Base-by-base conservation (phyloP, 305 asterid genomes). In the Withania somnifera region DNA sequence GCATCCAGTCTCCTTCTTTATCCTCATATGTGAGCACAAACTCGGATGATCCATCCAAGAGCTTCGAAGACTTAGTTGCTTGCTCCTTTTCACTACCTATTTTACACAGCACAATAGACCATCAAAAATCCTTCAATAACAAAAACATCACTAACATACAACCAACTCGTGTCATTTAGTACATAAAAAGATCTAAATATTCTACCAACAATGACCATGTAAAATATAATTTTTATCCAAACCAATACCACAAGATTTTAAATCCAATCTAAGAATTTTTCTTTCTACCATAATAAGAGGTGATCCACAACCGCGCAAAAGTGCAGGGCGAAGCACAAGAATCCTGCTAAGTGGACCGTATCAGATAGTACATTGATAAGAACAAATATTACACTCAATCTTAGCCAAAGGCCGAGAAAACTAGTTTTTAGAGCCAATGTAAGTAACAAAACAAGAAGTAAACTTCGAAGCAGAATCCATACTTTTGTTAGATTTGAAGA, bases 1-100 rank as follows among this genome's bases (percentile, higher is more conserved):
- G 96, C 96, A 94, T 94, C 98, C 97, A 94, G n/a, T 94, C 98
- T 19, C 97, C 97, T 85, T 94, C 98, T 83, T 87, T 94, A 82
- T 94, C 98, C 87, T 94, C 97, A 11, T 94, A 94, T 10, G 97
- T 94, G 19, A 94, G 91, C 79, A 86, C 97, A 82, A 92, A 94
- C 68, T 94, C 97, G 0, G 98, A 90, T 13, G 96, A 90, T 69
- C 91, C 97, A 79, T 94, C 96, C 87, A 94, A 84, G 83, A 92
- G 96, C 92, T 90, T 91, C 38, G 88, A 83, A 20, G 91, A 68
- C 50, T 89, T 88, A 20, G 83, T 78, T 6, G 84, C 26, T 51
- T 86, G 87, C 63, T 94, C 92, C 83, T 88, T 94, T 28, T 87
- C 91, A 32, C 90, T 86, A 77, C 90, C 95, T 87, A 85, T 17